Evolutionary conservation across 225 moss, liverwort and hornwort species (phyloP).

Genomic region (Rhytidiadelphus loreus): DNA sequence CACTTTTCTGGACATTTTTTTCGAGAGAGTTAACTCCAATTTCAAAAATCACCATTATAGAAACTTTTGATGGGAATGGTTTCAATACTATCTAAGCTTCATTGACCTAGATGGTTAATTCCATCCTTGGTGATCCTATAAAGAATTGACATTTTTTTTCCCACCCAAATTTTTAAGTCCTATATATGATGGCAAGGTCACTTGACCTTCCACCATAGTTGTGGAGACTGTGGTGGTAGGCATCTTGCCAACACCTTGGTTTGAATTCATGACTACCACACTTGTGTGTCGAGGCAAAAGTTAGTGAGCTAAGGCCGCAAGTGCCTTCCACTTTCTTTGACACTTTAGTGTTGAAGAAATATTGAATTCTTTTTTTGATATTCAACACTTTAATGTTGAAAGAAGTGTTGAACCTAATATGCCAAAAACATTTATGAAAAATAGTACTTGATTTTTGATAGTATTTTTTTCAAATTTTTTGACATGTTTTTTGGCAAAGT

Average conservation of each 20-base stretch:
- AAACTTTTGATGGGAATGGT: background rate
- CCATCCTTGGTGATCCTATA: background rate
- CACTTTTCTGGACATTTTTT: rapidly evolving
- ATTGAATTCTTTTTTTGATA: background rate
- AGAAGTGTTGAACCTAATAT: background rate
- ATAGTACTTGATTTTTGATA: too few species aligned
- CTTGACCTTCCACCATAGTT: background rate
- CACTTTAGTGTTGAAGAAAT: background rate
- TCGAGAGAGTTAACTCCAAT: rapidly evolving
- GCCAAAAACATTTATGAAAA: background rate
- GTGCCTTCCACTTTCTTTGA: background rate
- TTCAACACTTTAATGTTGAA: background rate
- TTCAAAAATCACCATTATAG: rapidly evolving
- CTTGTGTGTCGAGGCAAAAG: background rate
- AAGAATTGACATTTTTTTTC: background rate
- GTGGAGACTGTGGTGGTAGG: background rate
- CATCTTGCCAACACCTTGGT: rapidly evolving
- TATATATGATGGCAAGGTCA: background rate
- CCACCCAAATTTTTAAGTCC: rapidly evolving
- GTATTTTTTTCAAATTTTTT: background rate
- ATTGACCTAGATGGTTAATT: background rate
- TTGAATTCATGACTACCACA: background rate
- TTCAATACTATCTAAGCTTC: background rate
- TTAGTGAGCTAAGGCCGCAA: rapidly evolving
- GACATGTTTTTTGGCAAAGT: background rate